Evolutionary conservation across 2,329 filamentous ascomycete species (phyloP), one percentile per base, ranked within the genome.

Genomic region (Cordyceps tenuipes): DNA sequence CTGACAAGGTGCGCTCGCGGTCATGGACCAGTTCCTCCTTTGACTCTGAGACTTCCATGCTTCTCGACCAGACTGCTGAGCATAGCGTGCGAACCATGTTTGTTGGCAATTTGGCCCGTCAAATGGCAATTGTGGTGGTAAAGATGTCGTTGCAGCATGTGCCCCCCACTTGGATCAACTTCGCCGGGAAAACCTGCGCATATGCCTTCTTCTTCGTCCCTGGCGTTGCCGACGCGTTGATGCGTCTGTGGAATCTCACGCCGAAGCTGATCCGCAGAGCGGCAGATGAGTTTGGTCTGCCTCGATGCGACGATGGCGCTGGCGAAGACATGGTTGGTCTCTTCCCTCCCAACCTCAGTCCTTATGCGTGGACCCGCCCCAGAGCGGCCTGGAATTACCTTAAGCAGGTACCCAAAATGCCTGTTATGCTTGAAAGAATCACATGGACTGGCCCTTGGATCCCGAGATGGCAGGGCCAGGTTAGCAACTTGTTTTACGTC

Each of bases 181-280:
- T 96, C 70, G 91, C 90, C 58, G 92, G 90, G 62, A 95, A 94
- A 73, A 90, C 91, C 4, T 93, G 89, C 68, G 91, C 92, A 2
- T 96, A 95, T 72, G 91, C 90, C 34, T 96, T 96, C 73, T 94
- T 93, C 75, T 97, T 96, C 68, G 92, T 90, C 31, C 90, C 91
- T 0, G 90, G 90, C 5, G 83, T 96, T 59, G 88, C 90, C 8
- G 91, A 96, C 68, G 83, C 96, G 55, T 78, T 96, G 53, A 83
- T 93, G 29, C 84, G 91, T 17, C 76, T 96, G 5, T 96, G 92
- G 91, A 84, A 83, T 43, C 79, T 90, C 21, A 83, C 85, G 2
- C 76, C 86, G 3, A 85, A 86, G 61, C 76, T 85, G 47, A 80
- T 96, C 68, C 84, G 88, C 63, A 85, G 90, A 26, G 82, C 90